A percentile compares a stretch with the other conserved stretches of the same genome.
Evolutionary conservation across 768 basidiomycete genomes (phyloP).

Genomic region (Psilocybe subaeruginosa): DNA sequence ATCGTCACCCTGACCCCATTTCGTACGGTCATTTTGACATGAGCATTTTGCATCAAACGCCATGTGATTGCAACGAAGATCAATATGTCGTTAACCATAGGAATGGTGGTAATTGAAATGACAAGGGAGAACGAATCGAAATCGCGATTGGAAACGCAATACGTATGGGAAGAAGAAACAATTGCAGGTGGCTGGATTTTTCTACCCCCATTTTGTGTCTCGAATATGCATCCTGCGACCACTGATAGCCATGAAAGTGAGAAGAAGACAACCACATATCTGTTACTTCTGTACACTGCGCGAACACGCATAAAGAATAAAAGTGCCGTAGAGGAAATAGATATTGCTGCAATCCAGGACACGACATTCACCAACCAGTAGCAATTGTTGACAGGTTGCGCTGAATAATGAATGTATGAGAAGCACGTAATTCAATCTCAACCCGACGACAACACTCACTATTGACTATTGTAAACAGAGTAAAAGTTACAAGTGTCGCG

Average conservation of each 20-base stretch:
- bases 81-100: constrained; percentile 28
- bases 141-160: constrained; percentile 1
- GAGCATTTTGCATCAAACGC: constrained; percentile 21
- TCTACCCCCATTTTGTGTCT: neutral
- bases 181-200: constrained; percentile 12
- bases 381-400: neutral
- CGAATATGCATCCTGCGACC: constrained; percentile 1
- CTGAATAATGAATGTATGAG: neutral
- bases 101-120: constrained; percentile 12
- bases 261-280: neutral
- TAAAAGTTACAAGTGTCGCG: neutral
- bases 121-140: constrained; percentile 12
- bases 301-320: constrained; percentile 12
- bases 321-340: neutral
- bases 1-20: constrained; percentile 17
- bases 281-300: neutral
- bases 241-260: constrained; percentile 8
- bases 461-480: neutral
- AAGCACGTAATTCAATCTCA: neutral
- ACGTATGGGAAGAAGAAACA: constrained; percentile 20
- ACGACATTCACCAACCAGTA: neutral
- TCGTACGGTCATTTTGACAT: constrained; percentile 4
- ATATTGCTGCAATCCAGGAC: neutral
- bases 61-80: constrained; percentile 35
- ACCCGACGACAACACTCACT: neutral